Base-by-base conservation (phyloP, 2,329 filamentous ascomycete species). In the Ramichloridium luteum region DNA sequence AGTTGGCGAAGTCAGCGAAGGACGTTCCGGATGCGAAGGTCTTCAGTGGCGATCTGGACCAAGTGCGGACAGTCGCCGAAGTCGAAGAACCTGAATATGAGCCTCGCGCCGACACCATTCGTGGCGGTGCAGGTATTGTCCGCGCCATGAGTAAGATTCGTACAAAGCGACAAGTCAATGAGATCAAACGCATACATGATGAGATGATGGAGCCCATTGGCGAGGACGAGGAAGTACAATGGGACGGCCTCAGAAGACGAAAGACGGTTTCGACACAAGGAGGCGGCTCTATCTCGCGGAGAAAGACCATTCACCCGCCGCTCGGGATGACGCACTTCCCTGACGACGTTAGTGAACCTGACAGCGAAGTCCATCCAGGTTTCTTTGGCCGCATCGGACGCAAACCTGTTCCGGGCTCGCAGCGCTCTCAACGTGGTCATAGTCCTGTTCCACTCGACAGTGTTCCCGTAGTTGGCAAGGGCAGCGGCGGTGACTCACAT, bases 1-100 rank as follows among this genome's bases (percentile, higher is more conserved):
- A 98, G 53, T 72, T 98, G n/a, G 94, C 90, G 31, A 96, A 96
- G 55, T 94, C 88, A 0, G 83, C 90, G 47, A 98, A 96, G 54
- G 88, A 98, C 50, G 88, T 98, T 0, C 90, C 90, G 5, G 90
- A 96, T 53, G 69, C 84, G 0, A 85, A 86, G 17, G 77, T 98
- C 23, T 93, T 98, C 64, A 76, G 77, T 34, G 90, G 88, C 27
- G 85, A 96, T 50, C 69, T 98, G 31, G 81, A 96, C 49, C 88
- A 98, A 64, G 81, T 96, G 32, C 82, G 90, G 17, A 93, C 88
- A 16, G 90, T 96, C 40, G 88, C 83, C 28, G 83, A 94, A 49
- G 84, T 93, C 51, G 84, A 93, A 54, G 85, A 96, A 54, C 80
- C 86, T n/a, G 90, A 98, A 57, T 80, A 80, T 10, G 90, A 98